Percentiles rank a stretch among this genome's conserved stretches.
These are phyloP conservation scores for Chaetomium sp. DNA, from an alignment of 2,329 filamentous ascomycete genomes.

Conservation along the genomic window DNA sequence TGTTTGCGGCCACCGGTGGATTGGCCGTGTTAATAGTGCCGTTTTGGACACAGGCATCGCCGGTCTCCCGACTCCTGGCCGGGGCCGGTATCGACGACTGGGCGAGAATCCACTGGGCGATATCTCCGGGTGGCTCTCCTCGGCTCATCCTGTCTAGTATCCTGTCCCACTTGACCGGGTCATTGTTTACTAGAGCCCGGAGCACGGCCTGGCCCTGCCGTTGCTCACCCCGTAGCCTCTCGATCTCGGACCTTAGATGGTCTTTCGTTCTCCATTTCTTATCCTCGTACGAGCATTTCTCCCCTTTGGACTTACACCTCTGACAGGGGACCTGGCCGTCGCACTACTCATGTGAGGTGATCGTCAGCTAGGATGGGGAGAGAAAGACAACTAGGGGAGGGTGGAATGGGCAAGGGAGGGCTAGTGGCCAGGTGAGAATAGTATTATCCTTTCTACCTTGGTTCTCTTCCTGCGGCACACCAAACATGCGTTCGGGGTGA, in stretches of 20 bases:
- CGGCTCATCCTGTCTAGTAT: constrained; percentile 17
- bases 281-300: constrained; percentile 25
- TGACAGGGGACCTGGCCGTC: constrained; percentile 24
- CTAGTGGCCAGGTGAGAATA: neutral
- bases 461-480: constrained; percentile 25
- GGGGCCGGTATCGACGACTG: neutral
- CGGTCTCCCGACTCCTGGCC: too few species aligned
- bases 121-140: constrained; percentile 20
- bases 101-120: constrained; percentile 21
- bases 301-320: constrained; percentile 21
- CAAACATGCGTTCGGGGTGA: constrained; percentile 24
- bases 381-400: neutral
- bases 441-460: constrained; percentile 15
- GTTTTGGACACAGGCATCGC: too few species aligned
- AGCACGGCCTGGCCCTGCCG: constrained; percentile 22
- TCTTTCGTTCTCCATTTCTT: constrained; percentile 26
- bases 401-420: neutral
- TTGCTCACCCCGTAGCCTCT: constrained; percentile 21
- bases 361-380: neutral
- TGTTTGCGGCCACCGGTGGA: too few species aligned
- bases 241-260: constrained; percentile 24
- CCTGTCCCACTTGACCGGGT: constrained; percentile 18
- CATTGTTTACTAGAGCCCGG: constrained; percentile 19
- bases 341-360: constrained; percentile 15
- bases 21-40: too few species aligned